phyloP scores from a whole-genome alignment of 768 basidiomycete genomes.

The Termitomyces sp. region DNA sequence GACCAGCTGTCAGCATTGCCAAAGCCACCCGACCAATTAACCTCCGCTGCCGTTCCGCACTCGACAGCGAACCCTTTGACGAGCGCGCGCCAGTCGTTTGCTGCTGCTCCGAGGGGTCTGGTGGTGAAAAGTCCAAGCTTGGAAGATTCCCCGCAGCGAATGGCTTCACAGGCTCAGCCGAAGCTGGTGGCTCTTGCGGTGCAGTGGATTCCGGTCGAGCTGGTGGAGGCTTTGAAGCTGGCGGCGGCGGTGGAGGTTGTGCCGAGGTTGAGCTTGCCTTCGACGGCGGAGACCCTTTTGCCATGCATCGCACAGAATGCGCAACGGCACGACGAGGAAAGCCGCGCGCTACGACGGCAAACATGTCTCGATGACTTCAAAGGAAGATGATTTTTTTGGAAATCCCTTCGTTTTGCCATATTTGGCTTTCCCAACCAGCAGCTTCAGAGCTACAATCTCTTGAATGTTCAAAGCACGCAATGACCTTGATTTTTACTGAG shows the following conservation, averaged over 20 bases:
- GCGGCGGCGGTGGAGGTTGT: constrained; percentile 6
- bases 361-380: constrained; percentile 2
- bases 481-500: not conserved
- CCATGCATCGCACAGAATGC: constrained; percentile 11
- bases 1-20: constrained; percentile 46
- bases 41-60: constrained; percentile 67
- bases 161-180: constrained; percentile 16
- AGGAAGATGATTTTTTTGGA: constrained; percentile 2
- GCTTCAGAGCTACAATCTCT: not conserved
- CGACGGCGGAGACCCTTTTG: constrained; percentile 5
- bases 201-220: constrained; percentile 8
- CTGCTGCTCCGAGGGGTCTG: constrained; percentile 34
- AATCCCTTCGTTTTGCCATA: constrained; percentile 2
- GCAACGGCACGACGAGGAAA: constrained; percentile 9
- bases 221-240: constrained; percentile 4
- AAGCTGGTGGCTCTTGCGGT: constrained; percentile 6
- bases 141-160: constrained; percentile 28
- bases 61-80: constrained; percentile 72
- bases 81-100: constrained; percentile 73
- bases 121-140: constrained; percentile 63
- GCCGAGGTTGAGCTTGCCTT: not conserved
- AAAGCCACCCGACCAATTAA: constrained; percentile 51
- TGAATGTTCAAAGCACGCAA: not conserved
- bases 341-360: constrained; percentile 11
- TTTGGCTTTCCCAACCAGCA: constrained; percentile 5